Conservation (phyloP, 805 yeast species). For the Lipomyces oligophaga region DNA sequence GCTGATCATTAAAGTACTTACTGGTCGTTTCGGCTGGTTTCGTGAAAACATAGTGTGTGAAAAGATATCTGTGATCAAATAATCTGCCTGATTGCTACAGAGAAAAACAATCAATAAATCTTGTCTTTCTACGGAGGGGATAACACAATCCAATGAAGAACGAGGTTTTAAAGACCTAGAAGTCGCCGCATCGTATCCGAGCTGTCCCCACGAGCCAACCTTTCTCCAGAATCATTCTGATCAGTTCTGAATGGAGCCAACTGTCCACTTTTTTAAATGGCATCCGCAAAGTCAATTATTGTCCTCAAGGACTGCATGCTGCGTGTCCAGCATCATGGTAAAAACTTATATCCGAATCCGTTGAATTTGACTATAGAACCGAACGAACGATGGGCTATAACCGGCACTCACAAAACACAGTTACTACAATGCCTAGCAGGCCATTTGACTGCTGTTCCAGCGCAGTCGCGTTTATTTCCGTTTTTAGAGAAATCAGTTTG, state of each 20-base stretch:
- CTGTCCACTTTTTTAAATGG: too few relatives aligned
- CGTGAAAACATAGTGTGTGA: slow-evolving; percentile 5
- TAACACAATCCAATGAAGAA: too few relatives aligned
- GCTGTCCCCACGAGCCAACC: too few relatives aligned
- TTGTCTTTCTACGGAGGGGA: too few relatives aligned
- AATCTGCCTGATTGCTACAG: too few relatives aligned
- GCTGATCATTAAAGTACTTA: too few relatives aligned
- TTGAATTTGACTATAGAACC: slow-evolving; percentile 41
- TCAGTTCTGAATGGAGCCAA: too few relatives aligned
- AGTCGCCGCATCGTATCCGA: too few relatives aligned
- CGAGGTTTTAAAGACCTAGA: too few relatives aligned
- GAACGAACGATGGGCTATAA: slow-evolving; percentile 51
- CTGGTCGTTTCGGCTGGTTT: slow-evolving; percentile 9
- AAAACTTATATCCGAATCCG: slow-evolving; percentile 41
- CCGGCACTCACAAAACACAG: slow-evolving; percentile 53
- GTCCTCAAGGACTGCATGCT: slow-evolving; percentile 21
- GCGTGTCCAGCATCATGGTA: slow-evolving; percentile 19
- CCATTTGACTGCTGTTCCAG: slow-evolving; percentile 50
- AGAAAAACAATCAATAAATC: too few relatives aligned
- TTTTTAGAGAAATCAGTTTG: slow-evolving; percentile 42
- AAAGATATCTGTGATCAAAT: too few relatives aligned
- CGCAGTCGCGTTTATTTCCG: slow-evolving; percentile 55
- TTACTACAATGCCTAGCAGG: slow-evolving; percentile 58
- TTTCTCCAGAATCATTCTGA: too few relatives aligned
- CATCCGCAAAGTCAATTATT: slow-evolving; percentile 17